These are phyloP conservation scores for Talaromyces wortmannii DNA, from an alignment of 495 filamentous ascomycete species.

Conservation along the genomic window DNA sequence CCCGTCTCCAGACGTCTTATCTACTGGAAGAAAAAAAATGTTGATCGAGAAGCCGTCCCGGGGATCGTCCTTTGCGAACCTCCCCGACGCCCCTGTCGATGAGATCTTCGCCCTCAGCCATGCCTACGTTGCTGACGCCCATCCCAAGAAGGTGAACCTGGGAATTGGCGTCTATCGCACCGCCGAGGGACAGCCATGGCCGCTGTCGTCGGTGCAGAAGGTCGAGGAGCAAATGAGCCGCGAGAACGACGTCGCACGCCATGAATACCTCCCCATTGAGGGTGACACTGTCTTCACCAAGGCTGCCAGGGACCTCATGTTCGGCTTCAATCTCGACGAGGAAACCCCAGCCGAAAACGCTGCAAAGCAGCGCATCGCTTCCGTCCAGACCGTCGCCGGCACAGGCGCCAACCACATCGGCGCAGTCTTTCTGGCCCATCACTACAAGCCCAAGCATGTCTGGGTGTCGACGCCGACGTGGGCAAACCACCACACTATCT, in stretches of 20 bases:
- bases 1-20: no score
- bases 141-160: constrained; percentile 42
- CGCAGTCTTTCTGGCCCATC: constrained; percentile 68
- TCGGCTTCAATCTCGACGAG: constrained; percentile 26
- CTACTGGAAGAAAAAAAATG: neutral
- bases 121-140: constrained; percentile 29
- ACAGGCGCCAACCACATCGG: constrained; percentile 89
- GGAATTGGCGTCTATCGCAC: constrained; percentile 45
- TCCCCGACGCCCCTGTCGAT: constrained; percentile 16
- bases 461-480: constrained; percentile 44
- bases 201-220: constrained; percentile 37
- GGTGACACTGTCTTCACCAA: constrained; percentile 36
- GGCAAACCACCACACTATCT: constrained; percentile 44
- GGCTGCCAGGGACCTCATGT: constrained; percentile 39
- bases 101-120: constrained; percentile 43
- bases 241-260: constrained; percentile 32
- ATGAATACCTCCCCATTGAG: constrained; percentile 43
- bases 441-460: constrained; percentile 37
- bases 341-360: constrained; percentile 14
- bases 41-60: neutral
- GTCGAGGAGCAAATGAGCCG: constrained; percentile 32
- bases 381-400: constrained; percentile 77
- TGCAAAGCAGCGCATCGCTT: constrained; percentile 30
- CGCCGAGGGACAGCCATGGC: constrained; percentile 47
- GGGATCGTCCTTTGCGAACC: constrained; percentile 9